Conservation (phyloP, 352 stramenopile species). For the Phytopythium chamaehyphon region DNA sequence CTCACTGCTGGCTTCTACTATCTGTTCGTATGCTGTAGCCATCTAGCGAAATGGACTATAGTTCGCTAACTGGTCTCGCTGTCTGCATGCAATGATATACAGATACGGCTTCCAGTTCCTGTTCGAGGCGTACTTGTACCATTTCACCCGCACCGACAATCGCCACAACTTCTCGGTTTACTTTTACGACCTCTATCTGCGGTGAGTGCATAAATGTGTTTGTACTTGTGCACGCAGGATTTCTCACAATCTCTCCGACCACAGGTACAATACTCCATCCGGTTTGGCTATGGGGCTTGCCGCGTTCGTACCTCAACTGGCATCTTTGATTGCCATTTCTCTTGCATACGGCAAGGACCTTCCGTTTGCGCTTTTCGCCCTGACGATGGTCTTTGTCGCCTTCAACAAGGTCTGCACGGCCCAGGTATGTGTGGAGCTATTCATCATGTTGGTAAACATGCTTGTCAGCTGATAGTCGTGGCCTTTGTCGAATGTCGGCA, state of each 20-base stretch:
- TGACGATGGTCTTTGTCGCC: slow-evolving; percentile 99
- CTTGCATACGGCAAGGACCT: slow-evolving; percentile 81
- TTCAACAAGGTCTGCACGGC: slow-evolving; percentile 95
- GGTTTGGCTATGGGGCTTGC: slow-evolving; percentile 74
- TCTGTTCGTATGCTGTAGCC: slow-evolving; percentile 63
- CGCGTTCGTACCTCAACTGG: slow-evolving; percentile 83
- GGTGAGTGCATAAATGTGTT: slow-evolving; percentile 18
- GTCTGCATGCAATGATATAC: too few relatives aligned
- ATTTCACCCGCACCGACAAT: slow-evolving; percentile 97
- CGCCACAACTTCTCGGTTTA: slow-evolving; percentile 99
- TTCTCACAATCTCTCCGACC: not conserved
- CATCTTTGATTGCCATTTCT: slow-evolving; percentile 71
- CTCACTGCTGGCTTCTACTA: slow-evolving; percentile 86
- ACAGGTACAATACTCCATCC: slow-evolving; percentile 73
- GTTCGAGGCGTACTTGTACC: slow-evolving; percentile 97
- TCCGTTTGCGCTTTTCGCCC: slow-evolving; percentile 92
- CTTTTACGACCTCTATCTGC: slow-evolving; percentile 99
- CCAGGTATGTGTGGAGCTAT: slow-evolving; percentile 38
- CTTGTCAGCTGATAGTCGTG: too few relatives aligned
- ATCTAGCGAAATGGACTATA: too few relatives aligned
- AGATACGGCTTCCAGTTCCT: slow-evolving; percentile 92
- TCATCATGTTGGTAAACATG: too few relatives aligned
- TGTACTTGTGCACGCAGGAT: not conserved
- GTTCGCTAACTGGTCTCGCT: too few relatives aligned
- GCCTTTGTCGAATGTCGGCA: slow-evolving; percentile 35